phyloP scores from a whole-genome alignment of 148 eudicot genomes.

The Nepenthes gracilis region DNA sequence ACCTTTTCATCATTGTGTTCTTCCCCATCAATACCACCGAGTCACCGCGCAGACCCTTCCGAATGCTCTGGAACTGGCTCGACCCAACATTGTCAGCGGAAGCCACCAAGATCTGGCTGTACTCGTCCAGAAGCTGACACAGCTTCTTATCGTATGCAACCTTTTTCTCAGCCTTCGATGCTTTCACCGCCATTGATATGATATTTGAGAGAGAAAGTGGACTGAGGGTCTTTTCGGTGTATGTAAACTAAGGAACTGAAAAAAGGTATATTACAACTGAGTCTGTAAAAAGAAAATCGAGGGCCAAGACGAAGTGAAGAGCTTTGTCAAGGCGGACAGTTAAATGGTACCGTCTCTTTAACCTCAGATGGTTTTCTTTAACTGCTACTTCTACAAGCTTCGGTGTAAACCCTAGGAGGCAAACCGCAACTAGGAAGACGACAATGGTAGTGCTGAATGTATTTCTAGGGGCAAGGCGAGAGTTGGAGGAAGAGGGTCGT shows the following conservation, averaged over 20 bases:
- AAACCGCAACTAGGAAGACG: not conserved
- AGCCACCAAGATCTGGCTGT: slow-evolving; percentile 40
- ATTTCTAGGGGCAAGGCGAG: not conserved
- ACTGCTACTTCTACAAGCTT: not conserved
- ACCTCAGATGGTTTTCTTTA: slow-evolving; percentile 10
- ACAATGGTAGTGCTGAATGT: no score
- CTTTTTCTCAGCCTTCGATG: slow-evolving; percentile 53
- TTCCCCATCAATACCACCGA: slow-evolving; percentile 64
- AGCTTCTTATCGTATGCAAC: slow-evolving; percentile 37
- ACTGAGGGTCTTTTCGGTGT: not conserved
- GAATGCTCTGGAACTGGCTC: slow-evolving; percentile 46
- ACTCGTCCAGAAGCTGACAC: slow-evolving; percentile 44
- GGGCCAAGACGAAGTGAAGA: slow-evolving; percentile 24
- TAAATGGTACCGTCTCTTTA: slow-evolving; percentile 20
- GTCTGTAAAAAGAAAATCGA: slow-evolving; percentile 12
- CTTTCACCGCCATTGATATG: slow-evolving; percentile 31
- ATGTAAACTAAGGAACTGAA: not conserved
- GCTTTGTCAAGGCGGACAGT: slow-evolving; percentile 38
- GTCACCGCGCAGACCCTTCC: slow-evolving; percentile 49
- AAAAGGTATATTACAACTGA: not conserved
- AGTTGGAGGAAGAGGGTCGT: not conserved
- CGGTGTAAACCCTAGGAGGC: not conserved
- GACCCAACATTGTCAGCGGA: slow-evolving; percentile 63
- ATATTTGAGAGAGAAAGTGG: not conserved
- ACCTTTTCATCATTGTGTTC: slow-evolving; percentile 79